Evolutionary conservation across 2,329 filamentous ascomycete species (phyloP), one percentile per base, ranked within the genome.

Genomic region (Colletotrichum navitas): DNA sequence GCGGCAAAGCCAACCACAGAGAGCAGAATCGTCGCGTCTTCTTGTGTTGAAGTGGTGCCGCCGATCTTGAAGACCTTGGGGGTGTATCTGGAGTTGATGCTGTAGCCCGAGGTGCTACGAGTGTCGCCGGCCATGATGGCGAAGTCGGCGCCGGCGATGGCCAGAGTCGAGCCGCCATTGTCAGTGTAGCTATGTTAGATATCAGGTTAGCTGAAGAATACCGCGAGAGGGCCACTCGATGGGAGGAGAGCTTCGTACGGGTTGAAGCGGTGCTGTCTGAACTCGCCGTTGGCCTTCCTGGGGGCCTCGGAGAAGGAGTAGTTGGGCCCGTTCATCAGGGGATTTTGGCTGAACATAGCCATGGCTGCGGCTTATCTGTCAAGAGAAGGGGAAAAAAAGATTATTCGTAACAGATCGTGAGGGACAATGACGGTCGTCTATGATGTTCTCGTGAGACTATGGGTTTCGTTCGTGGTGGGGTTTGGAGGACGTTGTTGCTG

Each of bases 11-110:
- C 96, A 54, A 97, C 95, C 0, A 99, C 95, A 2, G 95, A 97
- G 60, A 99, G 89, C 21, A 98, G 90, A 78, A 99, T 93, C 66
- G 91, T 93, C 63, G 94, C 93, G 77, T 95, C 94, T 73, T 93
- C 90, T 81, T 97, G 94, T 67, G 94, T 92, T 63, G 94, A 90
- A 52, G 93, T 95, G 72, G 95, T 94, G 65, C 95, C 96, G 72
- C 97, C 96, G 77, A 99, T 97, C 84, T 93, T 94, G 90, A 97
- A 99, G 74, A 99, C 93, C 85, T 99, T 99, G 68, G 96, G 96
- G 71, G 92, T 90, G 86, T 93, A 95, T 78, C 96, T 93, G 71
- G 95, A 95, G 90, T 99, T 98, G 91, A 99, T 99, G 88, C 93
- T 98, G 90, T 97, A 99, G 80, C 97, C 96, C 75, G 93, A 93